Base-by-base conservation (phyloP, 1,284 basidiomycete species). In the Leccinum angustisporum region DNA sequence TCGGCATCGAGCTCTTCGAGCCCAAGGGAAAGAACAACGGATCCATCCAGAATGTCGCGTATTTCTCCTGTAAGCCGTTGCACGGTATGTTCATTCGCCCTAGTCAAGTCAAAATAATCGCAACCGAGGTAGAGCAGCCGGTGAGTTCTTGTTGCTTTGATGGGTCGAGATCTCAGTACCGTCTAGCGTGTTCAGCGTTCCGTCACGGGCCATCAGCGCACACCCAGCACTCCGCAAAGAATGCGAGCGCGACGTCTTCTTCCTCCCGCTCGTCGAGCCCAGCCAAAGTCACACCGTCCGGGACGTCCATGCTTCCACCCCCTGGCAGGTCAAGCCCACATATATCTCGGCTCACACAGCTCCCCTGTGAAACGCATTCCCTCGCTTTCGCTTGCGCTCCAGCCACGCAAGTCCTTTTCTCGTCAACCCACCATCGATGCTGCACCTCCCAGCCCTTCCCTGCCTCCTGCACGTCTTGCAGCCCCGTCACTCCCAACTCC, bases 11-110 rank as follows among this genome's bases (percentile, higher is more conserved):
- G 73, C 85, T 99, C 59, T 86, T 81, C 56, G 88, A 91, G 66
- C 75, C 84, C 4, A 90, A 87, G 52, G 97, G 97, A 46, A 98
- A 98, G 87, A 99, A 99, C 79, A 92, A 99, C 70, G 97, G 97
- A 2, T 85, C 87, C 1, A 92, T 99, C 1, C 83, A 90, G 55
- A 95, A 92, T 31, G 81, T 89, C 61, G 70, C 78, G 8, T 99
- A 99, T 80, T 99, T 99, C 76, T 82, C 81, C 16, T 97, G 94
- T 77, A 82, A 84, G 67, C 80, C 83, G 58, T 81, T 82, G 40
- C 81, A 92, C 75, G 97, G 97, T 53, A 91, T 99, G 48, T 99
- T 99, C 75, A 91, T 98, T 5, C 83, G 95, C 25, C 87, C 92
- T 0, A 91, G 90, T 72, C 94, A 96, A 75, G 92, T 98, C 63